Base-by-base conservation (phyloP, 371 early-diverging fungal species). In the Mortierella sp. region DNA sequence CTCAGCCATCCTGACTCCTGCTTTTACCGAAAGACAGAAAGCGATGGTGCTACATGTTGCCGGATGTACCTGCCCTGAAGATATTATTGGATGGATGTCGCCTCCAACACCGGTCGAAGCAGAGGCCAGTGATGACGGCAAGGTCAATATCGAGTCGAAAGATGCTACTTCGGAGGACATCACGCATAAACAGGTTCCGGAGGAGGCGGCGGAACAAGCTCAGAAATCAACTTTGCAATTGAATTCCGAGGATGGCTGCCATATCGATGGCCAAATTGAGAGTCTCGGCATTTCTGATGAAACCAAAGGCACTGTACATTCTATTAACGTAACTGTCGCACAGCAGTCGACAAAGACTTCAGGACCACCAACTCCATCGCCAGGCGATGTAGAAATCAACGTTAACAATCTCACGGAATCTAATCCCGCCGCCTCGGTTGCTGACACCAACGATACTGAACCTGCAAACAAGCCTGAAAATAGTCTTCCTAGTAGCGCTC, bases 1-100 rank as follows among this genome's bases (percentile, higher is more conserved):
- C 3, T 86, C 91, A 14, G 90, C 91, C 6, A 85, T 94, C 59
- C 85, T 92, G 75, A 92, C 91, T 2, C 93, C 94, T 5, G 90
- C 91, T 0, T 94, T 94, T 65, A 94, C 93, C 0, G 94, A 93
- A 63, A 85, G 90, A 52, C 95, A 94, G 70, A 94, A 93, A 73
- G 68, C 84, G 28, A 90, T 90, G 63, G 81, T 94, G 16, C 80
- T 94, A 9, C 87, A 89, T 30, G 85, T 87, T 16, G 79, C 90
- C 3, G 87, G 86, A 35, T 64, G 66, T 64, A 16, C 62, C 4
- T 77, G 84, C 63, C 81, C 85, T 10, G 84, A 73, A 10, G 72
- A 84, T 32, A 66, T 85, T 30, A 43, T 77, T 18, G 72, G 73
- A 20, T 73, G 75, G 72, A 76, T 85, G 69, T 20, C 75, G 16